Evolutionary conservation across 257 asterid genomes (phyloP), one percentile per base, ranked within the genome.

Genomic region (Solanum sparsipilum): DNA sequence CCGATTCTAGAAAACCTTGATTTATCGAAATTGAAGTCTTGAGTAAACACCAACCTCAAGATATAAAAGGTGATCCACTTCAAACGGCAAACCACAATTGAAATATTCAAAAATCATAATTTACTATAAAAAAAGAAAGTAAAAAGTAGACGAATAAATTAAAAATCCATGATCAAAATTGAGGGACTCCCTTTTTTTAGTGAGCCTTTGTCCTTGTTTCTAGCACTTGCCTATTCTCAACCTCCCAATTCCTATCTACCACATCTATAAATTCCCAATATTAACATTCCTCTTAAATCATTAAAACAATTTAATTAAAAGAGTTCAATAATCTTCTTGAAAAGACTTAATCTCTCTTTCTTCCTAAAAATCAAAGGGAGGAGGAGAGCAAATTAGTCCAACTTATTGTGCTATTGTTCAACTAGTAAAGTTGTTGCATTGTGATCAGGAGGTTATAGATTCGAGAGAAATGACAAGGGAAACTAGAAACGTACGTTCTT

Each of bases 331-430:
- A 27, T 44, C 15, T 23, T 79, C 63, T 71, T 35, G 85, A 34
- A 32, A 39, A 70, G 36, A 35, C 39, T 46, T 35, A 11, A 13
- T 83, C 88, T 87, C 89, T 87, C 91, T 87, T 87, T 87, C 89
- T 87, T 87, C 86, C 88, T 52, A 48, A 65, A 67, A 31, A 29
- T 27, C 16, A 38, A 89, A 88, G 79, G 83, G 84, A 36, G 87
- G 87, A 84, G 86, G 88, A 35, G 84, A 84, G 65, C 83, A 82
- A 75, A 74, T 34, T 70, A 70, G 38, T 29, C 38, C 16, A 79
- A 79, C 23, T 79, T 76, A 15, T 13, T 16, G 58, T 48, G 58
- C 58, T 15, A 48, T 48, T 48, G 21, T 15, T 48, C 58, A 48
- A 48, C 58, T 48, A 3, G 58, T 48, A 48, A 48, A 48, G 21